Percentiles rank a stretch among this genome's conserved stretches.
Conservation (phyloP, 2,329 filamentous ascomycete genomes). For the Teratosphaeria gauchensis region DNA sequence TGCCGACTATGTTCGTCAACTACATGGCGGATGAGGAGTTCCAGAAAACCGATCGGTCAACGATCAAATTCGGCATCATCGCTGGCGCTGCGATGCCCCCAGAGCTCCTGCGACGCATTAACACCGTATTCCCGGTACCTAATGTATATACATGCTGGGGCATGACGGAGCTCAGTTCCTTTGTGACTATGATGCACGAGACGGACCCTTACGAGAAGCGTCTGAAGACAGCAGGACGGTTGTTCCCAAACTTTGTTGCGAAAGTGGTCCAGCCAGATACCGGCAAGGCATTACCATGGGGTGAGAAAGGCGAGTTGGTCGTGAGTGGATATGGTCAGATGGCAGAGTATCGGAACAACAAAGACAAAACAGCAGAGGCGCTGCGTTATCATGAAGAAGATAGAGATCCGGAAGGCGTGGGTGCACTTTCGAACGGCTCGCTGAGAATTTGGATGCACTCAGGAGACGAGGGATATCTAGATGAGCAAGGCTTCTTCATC, state of each 20-base stretch:
- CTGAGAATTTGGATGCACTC: constrained; percentile 44
- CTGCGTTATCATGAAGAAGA: constrained; percentile 31
- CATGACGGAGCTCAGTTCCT: constrained; percentile 50
- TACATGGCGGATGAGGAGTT: constrained; percentile 17
- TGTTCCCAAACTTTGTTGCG: constrained; percentile 63
- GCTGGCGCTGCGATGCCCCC: constrained; percentile 56
- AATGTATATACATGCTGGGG: constrained; percentile 53
- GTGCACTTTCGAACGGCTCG: constrained; percentile 50
- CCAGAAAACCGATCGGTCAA: constrained; percentile 13
- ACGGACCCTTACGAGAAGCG: constrained; percentile 55
- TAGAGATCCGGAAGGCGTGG: constrained; percentile 3
- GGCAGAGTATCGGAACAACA: constrained; percentile 55
- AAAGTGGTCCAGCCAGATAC: constrained; percentile 62
- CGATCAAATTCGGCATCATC: constrained; percentile 44
- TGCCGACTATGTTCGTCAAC: constrained; percentile 76
- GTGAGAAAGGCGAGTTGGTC: constrained; percentile 62
- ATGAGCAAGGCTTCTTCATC: constrained; percentile 33
- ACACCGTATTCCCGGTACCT: constrained; percentile 62
- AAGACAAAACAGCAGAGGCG: constrained; percentile 63
- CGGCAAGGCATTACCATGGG: constrained; percentile 57
- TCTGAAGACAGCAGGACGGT: constrained; percentile 62
- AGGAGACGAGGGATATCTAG: constrained; percentile 47
- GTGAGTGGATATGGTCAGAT: constrained; percentile 70
- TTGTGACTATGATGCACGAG: constrained; percentile 21
- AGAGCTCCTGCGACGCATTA: constrained; percentile 63